Evolutionary conservation across 2,329 filamentous ascomycete genomes (phyloP).

Genomic region (Clathrospora elynae): DNA sequence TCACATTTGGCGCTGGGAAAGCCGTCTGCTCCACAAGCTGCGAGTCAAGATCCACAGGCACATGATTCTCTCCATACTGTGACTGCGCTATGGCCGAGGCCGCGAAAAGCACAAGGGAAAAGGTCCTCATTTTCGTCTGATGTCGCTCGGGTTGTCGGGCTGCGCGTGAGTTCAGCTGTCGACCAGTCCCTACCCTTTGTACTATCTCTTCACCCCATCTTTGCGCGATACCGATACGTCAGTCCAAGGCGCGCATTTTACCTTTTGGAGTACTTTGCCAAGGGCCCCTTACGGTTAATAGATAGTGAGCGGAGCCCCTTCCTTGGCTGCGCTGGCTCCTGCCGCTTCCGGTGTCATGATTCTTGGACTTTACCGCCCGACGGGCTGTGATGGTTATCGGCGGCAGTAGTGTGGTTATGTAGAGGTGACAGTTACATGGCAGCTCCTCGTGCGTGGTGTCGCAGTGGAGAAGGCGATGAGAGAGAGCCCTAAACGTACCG

Average conservation of each 20-base stretch:
- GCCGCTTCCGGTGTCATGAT: constrained; percentile 16
- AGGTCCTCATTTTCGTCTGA: not conserved
- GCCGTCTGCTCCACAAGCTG: constrained; percentile 41
- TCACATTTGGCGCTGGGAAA: constrained; percentile 41
- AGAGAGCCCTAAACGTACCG: too few species aligned
- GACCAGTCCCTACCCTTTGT: constrained; percentile 1
- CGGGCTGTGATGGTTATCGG: constrained; percentile 5
- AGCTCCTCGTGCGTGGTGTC: too few species aligned
- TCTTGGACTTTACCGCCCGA: constrained; percentile 1
- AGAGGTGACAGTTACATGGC: too few species aligned
- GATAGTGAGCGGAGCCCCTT: too few species aligned
- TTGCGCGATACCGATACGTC: constrained; percentile 23
- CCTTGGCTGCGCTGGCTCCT: constrained; percentile 21
- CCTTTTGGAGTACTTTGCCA: constrained; percentile 25
- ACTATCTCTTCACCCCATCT: constrained; percentile 6
- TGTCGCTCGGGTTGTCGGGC: not conserved
- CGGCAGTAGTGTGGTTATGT: too few species aligned
- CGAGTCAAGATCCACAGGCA: constrained; percentile 33
- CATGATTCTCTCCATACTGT: constrained; percentile 43
- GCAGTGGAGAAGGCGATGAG: too few species aligned
- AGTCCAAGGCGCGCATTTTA: constrained; percentile 24
- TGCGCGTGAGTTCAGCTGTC: not conserved
- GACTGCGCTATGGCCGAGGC: constrained; percentile 25
- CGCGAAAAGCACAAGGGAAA: constrained; percentile 13
- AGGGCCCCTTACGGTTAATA: too few species aligned